Evolutionary conservation across 1,284 basidiomycete species (phyloP).

Genomic region (Heterobasidion parviporum): DNA sequence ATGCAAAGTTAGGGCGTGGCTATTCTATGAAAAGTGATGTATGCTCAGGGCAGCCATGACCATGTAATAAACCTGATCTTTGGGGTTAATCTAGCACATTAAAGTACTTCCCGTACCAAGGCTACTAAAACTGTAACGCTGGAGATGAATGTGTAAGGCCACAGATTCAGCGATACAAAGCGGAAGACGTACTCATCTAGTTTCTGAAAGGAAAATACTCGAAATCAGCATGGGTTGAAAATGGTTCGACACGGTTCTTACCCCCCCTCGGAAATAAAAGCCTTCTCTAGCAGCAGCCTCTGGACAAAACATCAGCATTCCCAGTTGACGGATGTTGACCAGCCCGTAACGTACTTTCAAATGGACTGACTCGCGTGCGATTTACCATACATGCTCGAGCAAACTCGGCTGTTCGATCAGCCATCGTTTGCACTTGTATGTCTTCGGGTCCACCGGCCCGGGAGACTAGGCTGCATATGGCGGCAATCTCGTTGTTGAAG

Average conservation of each 20-base stretch:
- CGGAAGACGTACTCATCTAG: conserved; percentile 50
- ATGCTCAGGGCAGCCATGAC: neutral
- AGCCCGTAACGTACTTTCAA: conserved; percentile 44
- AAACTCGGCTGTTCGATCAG: conserved; percentile 65
- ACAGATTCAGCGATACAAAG: conserved; percentile 17
- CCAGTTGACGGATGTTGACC: neutral
- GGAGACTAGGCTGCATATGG: conserved; percentile 58
- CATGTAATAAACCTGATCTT: no score
- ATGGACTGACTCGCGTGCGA: conserved; percentile 55
- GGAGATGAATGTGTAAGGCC: conserved; percentile 1
- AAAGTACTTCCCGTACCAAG: conserved; percentile 47
- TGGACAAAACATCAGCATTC: conserved; percentile 18
- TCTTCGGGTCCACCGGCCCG: conserved; percentile 49
- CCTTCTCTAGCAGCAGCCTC: conserved; percentile 56
- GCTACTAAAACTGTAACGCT: conserved; percentile 56
- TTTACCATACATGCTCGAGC: conserved; percentile 62
- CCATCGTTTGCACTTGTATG: conserved; percentile 57
- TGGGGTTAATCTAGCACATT: conserved; percentile 7
- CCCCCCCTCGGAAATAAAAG: conserved; percentile 61
- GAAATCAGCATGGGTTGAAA: no score
- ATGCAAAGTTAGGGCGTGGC: neutral
- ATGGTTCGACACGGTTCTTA: conserved; percentile 27
- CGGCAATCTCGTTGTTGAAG: conserved; percentile 60
- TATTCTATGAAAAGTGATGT: neutral
- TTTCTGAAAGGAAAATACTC: conserved; percentile 30